Conservation (phyloP, 306 rosid genomes). For the Ormosia semicastrata region DNA sequence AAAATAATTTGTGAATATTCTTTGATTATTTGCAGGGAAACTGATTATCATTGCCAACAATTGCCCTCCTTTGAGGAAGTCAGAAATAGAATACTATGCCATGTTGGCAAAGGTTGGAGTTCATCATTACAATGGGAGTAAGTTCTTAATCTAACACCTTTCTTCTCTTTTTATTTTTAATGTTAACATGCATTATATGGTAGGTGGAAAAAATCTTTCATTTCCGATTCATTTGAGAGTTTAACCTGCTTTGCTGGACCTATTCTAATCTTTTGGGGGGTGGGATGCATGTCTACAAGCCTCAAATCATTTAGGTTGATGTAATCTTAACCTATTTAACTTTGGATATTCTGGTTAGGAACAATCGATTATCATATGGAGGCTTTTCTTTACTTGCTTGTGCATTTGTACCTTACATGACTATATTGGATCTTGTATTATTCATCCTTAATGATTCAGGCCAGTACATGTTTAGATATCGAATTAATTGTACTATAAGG, state of each 20-base stretch:
- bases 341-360: background rate
- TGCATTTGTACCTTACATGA: background rate
- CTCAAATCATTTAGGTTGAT: background rate
- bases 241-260: background rate
- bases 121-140: slow-evolving; percentile 85
- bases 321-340: background rate
- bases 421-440: background rate
- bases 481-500: background rate
- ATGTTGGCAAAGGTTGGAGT: slow-evolving; percentile 85
- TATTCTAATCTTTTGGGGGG: background rate
- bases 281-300: background rate
- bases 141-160: slow-evolving; percentile 21
- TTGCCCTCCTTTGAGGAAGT: slow-evolving; percentile 79
- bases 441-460: background rate
- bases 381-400: background rate
- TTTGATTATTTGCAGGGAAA: slow-evolving; percentile 45
- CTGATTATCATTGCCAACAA: slow-evolving; percentile 77
- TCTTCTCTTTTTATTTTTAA: background rate
- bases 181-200: background rate
- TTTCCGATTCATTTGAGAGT: background rate
- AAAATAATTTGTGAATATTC: background rate
- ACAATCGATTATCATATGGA: background rate
- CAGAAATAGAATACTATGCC: slow-evolving; percentile 76
- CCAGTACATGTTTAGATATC: background rate
- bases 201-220: background rate